Base-by-base conservation (phyloP, 805 yeast genomes). In the Barnettozyma vustinii region DNA sequence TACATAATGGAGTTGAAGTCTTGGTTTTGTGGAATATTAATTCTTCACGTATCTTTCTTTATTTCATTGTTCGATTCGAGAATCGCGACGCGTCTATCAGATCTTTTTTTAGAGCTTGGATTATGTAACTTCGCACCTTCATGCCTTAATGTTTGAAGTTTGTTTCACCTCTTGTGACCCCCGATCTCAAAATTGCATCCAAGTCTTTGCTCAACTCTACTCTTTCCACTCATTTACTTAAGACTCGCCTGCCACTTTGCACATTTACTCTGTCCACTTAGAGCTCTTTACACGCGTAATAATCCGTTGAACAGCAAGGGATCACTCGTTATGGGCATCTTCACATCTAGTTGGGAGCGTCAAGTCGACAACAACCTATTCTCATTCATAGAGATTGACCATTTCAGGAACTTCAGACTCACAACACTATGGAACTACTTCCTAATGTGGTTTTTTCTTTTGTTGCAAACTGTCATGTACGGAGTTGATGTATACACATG, bases 401-500 rank as follows among this genome's bases (percentile, higher is more conserved):
- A 67, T 45, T 79, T 79, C 62, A 69, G 67, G 50, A 79, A 77
- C 57, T 69, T 69, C 47, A 65, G 64, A 13, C 59, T 68, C 47
- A 53, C 72, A 41, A 77, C 83, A 1, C 51, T 82, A 1, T 51
- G 70, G 40, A 70, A 71, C 50, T 81, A 76, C 55, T 37, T 67
- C 9, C 54, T 66, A 44, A 62, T 72, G 61, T 67, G 79, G 37
- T 26, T 60, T 1, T 19, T 55, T 16, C 45, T 60, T 8, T 54
- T 76, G n/a, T 63, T 87, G 46, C 72, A 81, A 41, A 61, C 79
- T 15, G 73, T 81, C 1, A 69, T 83, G 49, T 76, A 79, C 44
- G 85, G 73, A 1, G 76, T 86, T 1, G 97, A 89, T 69, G 72
- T 88, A 21, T 89, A 87, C 68, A 87, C 96, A 0, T 80, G 92